Conservation (phyloP, 495 filamentous ascomycete genomes). For the Penicillium fimorum region DNA sequence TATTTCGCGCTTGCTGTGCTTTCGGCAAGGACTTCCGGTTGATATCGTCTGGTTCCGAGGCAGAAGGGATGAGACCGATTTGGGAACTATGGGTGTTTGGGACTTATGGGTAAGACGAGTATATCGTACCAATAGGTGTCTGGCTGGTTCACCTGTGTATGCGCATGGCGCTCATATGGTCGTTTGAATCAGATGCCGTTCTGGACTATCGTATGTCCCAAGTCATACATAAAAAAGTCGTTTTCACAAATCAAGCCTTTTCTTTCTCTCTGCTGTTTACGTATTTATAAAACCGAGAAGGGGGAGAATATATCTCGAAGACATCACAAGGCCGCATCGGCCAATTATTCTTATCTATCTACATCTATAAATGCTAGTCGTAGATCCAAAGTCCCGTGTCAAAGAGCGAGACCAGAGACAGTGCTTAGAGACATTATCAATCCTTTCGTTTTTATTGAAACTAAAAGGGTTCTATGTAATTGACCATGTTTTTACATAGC, state of each 20-base stretch:
- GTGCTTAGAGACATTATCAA: conserved; percentile 24
- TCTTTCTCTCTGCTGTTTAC: no score
- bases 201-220: neutral
- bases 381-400: neutral
- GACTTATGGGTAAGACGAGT: neutral
- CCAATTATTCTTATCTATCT: neutral
- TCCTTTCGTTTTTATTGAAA: conserved; percentile 31
- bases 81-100: neutral
- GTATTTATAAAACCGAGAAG: no score
- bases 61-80: neutral
- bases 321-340: no score
- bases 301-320: no score
- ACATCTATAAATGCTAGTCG: neutral
- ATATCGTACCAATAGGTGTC: neutral
- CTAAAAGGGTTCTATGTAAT: conserved; percentile 32
- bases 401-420: neutral
- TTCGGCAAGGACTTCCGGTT: neutral
- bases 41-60: neutral
- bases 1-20: neutral
- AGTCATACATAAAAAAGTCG: no score
- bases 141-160: neutral
- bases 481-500: conserved; percentile 33
- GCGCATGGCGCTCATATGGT: neutral
- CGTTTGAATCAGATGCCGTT: neutral
- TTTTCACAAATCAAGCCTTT: no score